Conservation (phyloP, 805 yeast species). For the Grigorovia jiainica region DNA sequence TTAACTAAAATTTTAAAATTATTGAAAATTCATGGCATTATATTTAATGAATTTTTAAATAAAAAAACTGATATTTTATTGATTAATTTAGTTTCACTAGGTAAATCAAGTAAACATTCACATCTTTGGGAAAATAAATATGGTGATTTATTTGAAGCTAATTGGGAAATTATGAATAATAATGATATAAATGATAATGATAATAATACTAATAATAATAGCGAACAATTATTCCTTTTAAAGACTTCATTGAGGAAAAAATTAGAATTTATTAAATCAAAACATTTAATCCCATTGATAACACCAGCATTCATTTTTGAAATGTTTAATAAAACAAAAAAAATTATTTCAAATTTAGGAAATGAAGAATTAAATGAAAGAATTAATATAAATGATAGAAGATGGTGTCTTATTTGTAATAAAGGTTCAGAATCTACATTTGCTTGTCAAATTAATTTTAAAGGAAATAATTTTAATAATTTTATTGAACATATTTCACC, state of each 20-base stretch:
- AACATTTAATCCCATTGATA: slow-evolving; percentile 24
- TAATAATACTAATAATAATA: slow-evolving; percentile 6
- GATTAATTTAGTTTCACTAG: slow-evolving; percentile 22
- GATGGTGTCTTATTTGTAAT: slow-evolving; percentile 29
- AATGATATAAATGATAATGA: slow-evolving; percentile 1
- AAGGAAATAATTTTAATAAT: background rate
- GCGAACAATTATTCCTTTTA: slow-evolving; percentile 17
- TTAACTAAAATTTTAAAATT: slow-evolving; percentile 49
- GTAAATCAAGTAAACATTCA: slow-evolving; percentile 19
- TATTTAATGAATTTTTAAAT: slow-evolving; percentile 20
- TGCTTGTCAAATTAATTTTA: slow-evolving; percentile 10
- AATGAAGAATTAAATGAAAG: background rate
- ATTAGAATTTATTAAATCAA: slow-evolving; percentile 23
- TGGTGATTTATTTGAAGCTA: slow-evolving; percentile 17
- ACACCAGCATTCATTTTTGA: slow-evolving; percentile 27
- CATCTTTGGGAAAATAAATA: slow-evolving; percentile 25
- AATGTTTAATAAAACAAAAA: slow-evolving; percentile 11
- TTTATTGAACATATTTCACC: background rate
- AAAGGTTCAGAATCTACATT: slow-evolving; percentile 15
- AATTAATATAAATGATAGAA: slow-evolving; percentile 18
- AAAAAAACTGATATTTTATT: slow-evolving; percentile 23
- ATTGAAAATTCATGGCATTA: slow-evolving; percentile 33
- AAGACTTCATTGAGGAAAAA: slow-evolving; percentile 28
- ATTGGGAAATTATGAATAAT: slow-evolving; percentile 1
- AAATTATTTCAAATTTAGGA: background rate